Conservation (phyloP, 352 stramenopile genomes). For the Globisporangium camurandrum region DNA sequence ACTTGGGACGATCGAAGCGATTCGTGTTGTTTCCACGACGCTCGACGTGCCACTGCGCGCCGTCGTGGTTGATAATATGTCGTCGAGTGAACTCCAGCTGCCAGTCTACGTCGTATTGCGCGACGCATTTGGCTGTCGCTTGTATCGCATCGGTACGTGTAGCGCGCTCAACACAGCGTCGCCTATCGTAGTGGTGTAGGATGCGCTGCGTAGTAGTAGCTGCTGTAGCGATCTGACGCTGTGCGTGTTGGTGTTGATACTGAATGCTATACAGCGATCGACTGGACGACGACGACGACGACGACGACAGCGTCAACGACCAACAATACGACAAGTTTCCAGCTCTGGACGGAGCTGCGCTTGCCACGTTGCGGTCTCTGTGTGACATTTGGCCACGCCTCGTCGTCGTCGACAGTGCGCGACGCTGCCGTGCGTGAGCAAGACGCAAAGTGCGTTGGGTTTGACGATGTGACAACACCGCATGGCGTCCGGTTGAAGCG, state of each 20-base stretch:
- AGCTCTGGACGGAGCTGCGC: conserved; percentile 33
- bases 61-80: background rate
- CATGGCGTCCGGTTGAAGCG: conserved; percentile 9
- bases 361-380: conserved; percentile 49
- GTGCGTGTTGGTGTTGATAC: background rate
- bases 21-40: conserved; percentile 1
- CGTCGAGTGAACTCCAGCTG: conserved; percentile 6
- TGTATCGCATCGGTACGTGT: conserved; percentile 50
- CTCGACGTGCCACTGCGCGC: conserved; percentile 9
- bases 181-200: background rate
- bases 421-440: background rate
- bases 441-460: conserved; percentile 18
- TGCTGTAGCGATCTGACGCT: background rate
- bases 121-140: conserved; percentile 40
- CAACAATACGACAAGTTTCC: conserved; percentile 6
- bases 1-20: conserved; percentile 12
- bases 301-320: background rate
- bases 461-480: conserved; percentile 24
- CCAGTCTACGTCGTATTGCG: conserved; percentile 39
- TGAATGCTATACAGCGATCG: conserved; percentile 9
- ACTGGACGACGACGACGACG: conserved; percentile 2
- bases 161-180: background rate
- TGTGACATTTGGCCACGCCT: conserved; percentile 29
- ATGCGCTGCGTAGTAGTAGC: background rate
- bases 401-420: background rate